Percentiles rank a stretch among this genome's conserved stretches.
phyloP scores from a whole-genome alignment of 2,329 filamentous ascomycete genomes.

The Aureobasidium sp. region DNA sequence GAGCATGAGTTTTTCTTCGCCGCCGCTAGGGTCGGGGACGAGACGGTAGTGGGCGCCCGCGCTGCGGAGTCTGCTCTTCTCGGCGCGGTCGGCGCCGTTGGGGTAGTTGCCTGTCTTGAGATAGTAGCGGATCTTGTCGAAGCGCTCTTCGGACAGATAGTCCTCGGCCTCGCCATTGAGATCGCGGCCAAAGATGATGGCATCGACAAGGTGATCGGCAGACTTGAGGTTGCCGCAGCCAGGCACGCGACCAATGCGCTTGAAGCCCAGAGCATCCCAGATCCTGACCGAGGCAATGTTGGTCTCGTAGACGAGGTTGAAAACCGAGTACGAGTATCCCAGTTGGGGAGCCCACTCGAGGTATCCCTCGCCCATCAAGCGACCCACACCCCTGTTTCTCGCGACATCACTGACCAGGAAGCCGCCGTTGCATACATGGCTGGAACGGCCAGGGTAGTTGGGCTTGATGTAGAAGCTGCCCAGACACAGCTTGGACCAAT shows the following conservation, averaged over 20 bases:
- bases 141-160: slow-evolving; percentile 87
- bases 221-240: slow-evolving; percentile 45
- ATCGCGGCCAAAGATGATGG: slow-evolving; percentile 56
- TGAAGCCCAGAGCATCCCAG: slow-evolving; percentile 89
- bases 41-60: slow-evolving; percentile 95
- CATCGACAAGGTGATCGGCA: slow-evolving; percentile 41
- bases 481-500: slow-evolving; percentile 76
- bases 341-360: slow-evolving; percentile 48
- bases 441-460: slow-evolving; percentile 85
- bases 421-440: slow-evolving; percentile 71
- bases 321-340: slow-evolving; percentile 86
- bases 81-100: slow-evolving; percentile 82
- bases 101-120: slow-evolving; percentile 92
- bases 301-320: slow-evolving; percentile 91
- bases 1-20: slow-evolving; percentile 78
- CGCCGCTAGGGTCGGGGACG: slow-evolving; percentile 40
- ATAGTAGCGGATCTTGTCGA: slow-evolving; percentile 98
- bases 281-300: slow-evolving; percentile 85
- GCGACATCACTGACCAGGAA: slow-evolving; percentile 44
- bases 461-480: slow-evolving; percentile 93
- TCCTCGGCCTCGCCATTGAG: slow-evolving; percentile 62
- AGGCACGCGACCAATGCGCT: slow-evolving; percentile 75
- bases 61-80: slow-evolving; percentile 89
- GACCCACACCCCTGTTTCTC: slow-evolving; percentile 43
- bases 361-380: slow-evolving; percentile 47